Percentiles rank a stretch among this genome's conserved stretches.
phyloP scores from a whole-genome alignment of 2,329 filamentous ascomycete species.

The Fusarium acutatum region DNA sequence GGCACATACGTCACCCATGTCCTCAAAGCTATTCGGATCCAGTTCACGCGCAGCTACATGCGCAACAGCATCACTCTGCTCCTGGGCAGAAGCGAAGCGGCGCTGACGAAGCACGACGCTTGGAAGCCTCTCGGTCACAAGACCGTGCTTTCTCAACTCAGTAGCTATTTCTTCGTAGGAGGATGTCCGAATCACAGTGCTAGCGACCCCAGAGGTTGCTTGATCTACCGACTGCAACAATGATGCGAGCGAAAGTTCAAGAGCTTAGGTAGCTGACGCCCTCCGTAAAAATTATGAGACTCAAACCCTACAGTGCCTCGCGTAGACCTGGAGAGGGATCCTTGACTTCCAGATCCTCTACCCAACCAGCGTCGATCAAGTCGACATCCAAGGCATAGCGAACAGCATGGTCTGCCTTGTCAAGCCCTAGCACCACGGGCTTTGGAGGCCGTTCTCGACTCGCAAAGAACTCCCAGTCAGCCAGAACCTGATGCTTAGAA shows the following conservation, averaged over 20 bases:
- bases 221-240: neutral
- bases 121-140: neutral
- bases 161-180: neutral
- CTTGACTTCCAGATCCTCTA: neutral
- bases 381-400: neutral
- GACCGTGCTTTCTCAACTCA: neutral
- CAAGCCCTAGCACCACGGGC: neutral
- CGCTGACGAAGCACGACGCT: neutral
- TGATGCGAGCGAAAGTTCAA: neutral
- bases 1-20: neutral
- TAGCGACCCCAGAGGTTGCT: neutral
- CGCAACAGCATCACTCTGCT: neutral
- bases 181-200: neutral
- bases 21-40: neutral
- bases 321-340: fast-evolving
- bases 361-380: neutral
- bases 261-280: neutral
- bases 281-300: neutral
- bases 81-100: neutral
- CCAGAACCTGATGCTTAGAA: neutral
- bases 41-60: neutral
- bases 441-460: neutral
- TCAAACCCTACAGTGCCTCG: fast-evolving
- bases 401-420: neutral
- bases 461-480: neutral